Conservation (phyloP, 805 yeast species). For the Myxozyma lipomycoides region DNA sequence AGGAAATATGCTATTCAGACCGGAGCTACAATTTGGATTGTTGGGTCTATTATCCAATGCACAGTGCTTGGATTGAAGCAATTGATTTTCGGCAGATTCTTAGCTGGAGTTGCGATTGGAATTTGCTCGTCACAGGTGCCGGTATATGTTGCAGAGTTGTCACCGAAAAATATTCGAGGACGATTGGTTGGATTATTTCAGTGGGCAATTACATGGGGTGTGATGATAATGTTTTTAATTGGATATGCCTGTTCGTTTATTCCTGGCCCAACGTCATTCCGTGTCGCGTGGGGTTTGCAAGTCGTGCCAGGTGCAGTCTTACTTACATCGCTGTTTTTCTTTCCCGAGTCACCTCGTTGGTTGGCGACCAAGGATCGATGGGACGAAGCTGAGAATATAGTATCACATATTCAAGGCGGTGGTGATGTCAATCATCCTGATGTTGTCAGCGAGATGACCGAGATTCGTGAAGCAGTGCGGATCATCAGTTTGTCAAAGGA, state of each 20-base stretch:
- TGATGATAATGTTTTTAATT: conserved; percentile 55
- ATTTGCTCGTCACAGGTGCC: conserved; percentile 63
- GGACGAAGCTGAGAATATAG: conserved; percentile 41
- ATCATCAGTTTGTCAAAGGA: conserved; percentile 50
- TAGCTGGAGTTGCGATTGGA: conserved; percentile 63
- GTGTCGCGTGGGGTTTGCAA: conserved; percentile 57
- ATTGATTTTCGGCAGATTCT: conserved; percentile 51
- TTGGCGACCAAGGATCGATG: conserved; percentile 48
- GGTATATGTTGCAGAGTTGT: conserved; percentile 58
- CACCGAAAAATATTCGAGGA: conserved; percentile 58
- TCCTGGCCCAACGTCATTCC: conserved; percentile 40
- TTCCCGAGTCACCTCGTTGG: conserved; percentile 44
- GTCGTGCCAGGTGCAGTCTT: conserved; percentile 49
- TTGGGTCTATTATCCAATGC: conserved; percentile 56
- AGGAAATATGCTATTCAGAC: conserved; percentile 46
- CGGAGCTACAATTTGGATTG: conserved; percentile 53
- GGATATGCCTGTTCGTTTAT: conserved; percentile 44
- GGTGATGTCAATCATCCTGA: conserved; percentile 35
- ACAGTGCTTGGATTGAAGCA: conserved; percentile 44
- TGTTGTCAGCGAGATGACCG: conserved; percentile 53
- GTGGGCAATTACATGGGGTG: conserved; percentile 59
- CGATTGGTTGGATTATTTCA: conserved; percentile 56
- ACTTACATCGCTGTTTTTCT: conserved; percentile 40
- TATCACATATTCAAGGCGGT: conserved; percentile 28
- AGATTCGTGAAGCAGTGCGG: conserved; percentile 53